Base-by-base conservation (phyloP, 495 filamentous ascomycete genomes). In the Tuber microsphaerosporum region DNA sequence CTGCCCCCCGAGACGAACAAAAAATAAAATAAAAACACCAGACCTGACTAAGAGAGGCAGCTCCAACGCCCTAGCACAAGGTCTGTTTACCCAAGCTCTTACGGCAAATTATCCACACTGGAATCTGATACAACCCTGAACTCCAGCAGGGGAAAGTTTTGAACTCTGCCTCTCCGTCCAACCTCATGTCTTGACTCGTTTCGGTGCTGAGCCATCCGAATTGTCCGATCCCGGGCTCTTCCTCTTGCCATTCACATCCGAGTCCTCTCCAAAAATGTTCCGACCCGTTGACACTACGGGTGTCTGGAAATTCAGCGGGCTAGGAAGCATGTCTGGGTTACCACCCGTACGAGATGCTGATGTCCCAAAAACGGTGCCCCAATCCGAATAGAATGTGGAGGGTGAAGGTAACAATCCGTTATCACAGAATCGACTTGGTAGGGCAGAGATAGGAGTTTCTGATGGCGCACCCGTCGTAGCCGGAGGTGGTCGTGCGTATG, bases 381-480 rank as follows among this genome's bases (percentile, higher is more conserved):
- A 97, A 77, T 97, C 94, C 0, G 92, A 90, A 83, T 97, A 98
- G 84, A 98, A 97, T 76, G 88, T 92, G 73, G 90, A 93, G 3
- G 95, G 95, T 65, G 91, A 93, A 2, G 95, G 94, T 34, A 97
- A 87, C 44, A 96, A 89, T 12, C 91, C 91, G 78, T 92, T 91
- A 42, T 90, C 91, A 69, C 97, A 90, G 83, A 98, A 97, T 39
- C 94, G 89, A 71, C 92, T 95, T 2, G 95, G 95, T 12, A 99
- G 87, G 4, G 95, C 94, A n/a, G 94, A 97, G n/a, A 97, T 94
- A 0, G 95, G 95, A 6, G 95, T 98, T 80, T 97, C 94, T 76
- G 92, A 92, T 74, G 88, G 90, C 72, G 85, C 88, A 73, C 86
- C 90, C 77, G 88, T 89, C 61, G 88, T 83, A 82, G 89, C 83